Percentiles rank a stretch among this genome's conserved stretches.
Evolutionary conservation across 108 stramenopile species (phyloP).

Genomic region (Chaetoceros muelleri): DNA sequence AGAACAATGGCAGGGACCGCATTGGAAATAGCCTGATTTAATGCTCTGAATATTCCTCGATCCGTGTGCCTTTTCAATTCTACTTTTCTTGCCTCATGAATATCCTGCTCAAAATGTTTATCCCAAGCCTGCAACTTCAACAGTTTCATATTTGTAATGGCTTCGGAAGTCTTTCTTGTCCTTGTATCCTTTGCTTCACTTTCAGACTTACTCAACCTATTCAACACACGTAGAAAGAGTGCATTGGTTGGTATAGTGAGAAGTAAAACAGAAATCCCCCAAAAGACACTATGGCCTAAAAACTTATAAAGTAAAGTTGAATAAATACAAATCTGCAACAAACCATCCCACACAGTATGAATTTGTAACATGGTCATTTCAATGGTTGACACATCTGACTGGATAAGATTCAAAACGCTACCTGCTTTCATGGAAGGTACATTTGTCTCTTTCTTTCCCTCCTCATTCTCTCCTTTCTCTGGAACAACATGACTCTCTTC

Average conservation of each 20-base stretch:
- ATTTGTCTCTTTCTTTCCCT: constrained; percentile 5
- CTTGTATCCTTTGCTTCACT: constrained; percentile 61
- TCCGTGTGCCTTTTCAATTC: constrained; percentile 42
- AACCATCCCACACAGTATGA: constrained; percentile 85
- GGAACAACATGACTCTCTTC: not conserved
- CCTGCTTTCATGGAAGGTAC: not conserved
- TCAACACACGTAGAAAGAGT: constrained; percentile 42
- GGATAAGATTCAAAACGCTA: constrained; percentile 71
- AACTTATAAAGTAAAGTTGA: constrained; percentile 41
- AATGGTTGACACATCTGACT: constrained; percentile 69
- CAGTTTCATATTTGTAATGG: constrained; percentile 67
- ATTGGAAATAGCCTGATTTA: constrained; percentile 59
- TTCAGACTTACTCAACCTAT: constrained; percentile 42
- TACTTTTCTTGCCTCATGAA: constrained; percentile 35
- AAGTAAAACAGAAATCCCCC: constrained; percentile 50
- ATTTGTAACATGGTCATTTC: constrained; percentile 67
- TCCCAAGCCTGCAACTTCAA: constrained; percentile 70
- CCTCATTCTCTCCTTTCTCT: not conserved
- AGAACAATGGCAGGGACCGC: constrained; percentile 59
- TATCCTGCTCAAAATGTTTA: constrained; percentile 40
- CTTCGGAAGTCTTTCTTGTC: constrained; percentile 65
- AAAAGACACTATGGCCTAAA: constrained; percentile 45
- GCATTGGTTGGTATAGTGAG: constrained; percentile 62
- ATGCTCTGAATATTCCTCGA: constrained; percentile 48
- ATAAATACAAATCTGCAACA: constrained; percentile 54